Conservation (phyloP, 2,329 filamentous ascomycete species). For the Cercospora berteroae region DNA sequence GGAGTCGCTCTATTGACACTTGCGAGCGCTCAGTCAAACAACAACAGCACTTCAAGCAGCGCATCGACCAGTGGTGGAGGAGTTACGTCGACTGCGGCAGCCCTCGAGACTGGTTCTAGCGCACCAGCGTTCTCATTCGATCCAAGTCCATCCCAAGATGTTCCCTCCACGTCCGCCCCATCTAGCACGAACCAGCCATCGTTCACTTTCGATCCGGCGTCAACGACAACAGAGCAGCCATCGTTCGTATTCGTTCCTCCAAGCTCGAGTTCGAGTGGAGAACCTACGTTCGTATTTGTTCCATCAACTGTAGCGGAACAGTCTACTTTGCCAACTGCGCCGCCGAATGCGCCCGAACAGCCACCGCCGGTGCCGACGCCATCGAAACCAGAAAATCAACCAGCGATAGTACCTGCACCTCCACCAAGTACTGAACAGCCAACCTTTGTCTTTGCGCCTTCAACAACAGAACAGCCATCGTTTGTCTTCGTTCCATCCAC, state of each 20-base stretch:
- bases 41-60: neutral
- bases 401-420: neutral
- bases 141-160: neutral
- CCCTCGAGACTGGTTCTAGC: neutral
- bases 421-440: neutral
- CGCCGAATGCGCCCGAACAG: neutral
- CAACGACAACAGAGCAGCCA: neutral
- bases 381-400: neutral
- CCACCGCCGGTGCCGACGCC: neutral
- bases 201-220: neutral
- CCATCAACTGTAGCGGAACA: neutral
- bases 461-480: neutral
- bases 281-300: neutral
- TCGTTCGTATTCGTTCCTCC: neutral
- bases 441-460: constrained; percentile 1
- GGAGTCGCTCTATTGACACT: constrained; percentile 4
- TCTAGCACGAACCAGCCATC: constrained; percentile 1
- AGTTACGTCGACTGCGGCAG: neutral
- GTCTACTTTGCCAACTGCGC: neutral
- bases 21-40: constrained; percentile 11
- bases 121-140: neutral
- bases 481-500: neutral
- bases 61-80: neutral
- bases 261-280: neutral
- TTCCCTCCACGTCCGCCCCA: neutral